Evolutionary conservation across 495 filamentous ascomycete species (phyloP), one percentile per base, ranked within the genome.

Genomic region (Neurospora africana): DNA sequence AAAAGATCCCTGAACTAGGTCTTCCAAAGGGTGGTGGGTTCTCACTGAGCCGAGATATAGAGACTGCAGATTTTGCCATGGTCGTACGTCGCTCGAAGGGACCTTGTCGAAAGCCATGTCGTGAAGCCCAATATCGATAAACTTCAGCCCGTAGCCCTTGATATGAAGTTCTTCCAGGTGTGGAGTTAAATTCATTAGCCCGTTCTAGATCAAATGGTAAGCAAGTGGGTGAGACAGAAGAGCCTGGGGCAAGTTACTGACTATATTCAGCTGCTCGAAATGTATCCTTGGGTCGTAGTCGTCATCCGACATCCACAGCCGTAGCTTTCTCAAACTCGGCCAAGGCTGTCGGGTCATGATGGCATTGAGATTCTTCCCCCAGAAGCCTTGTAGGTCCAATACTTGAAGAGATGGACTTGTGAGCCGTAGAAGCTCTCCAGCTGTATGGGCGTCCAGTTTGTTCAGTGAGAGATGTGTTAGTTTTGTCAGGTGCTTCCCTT

Each of bases 161-260:
- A 78, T 36, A 41, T 61, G 41, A 10, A 79, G 41, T n/a, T 74
- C 41, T 39, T 78, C 73, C 15, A 79, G 75, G 19, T 61, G 65
- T 11, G 75, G 74, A 5, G 74, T 70, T 15, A 53, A 47, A 2
- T 41, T 38, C n/a, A 65, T 65, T 1, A 65, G 53, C 27, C 27
- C 53, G 27, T 65, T 65, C 53, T 65, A 33, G 27, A 65, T 8
- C 7, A 9, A 30, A 65, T 58, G 27, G 53, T 65, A 33, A 65
- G 53, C 27, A 33, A 33, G 27, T 65, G 53, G 53, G 1, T 33
- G 15, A 65, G 23, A 19, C 27, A 17, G 27, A 65, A 0, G 53
- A 33, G 30, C 30, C 10, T 61, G 4, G 15, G 13, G 27, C 15
- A 65, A 65, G 3, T 33, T 65, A 65, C 27, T 65, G 53, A 65